Conservation (phyloP, 2,329 filamentous ascomycete species). For the Zalaria sp. region DNA sequence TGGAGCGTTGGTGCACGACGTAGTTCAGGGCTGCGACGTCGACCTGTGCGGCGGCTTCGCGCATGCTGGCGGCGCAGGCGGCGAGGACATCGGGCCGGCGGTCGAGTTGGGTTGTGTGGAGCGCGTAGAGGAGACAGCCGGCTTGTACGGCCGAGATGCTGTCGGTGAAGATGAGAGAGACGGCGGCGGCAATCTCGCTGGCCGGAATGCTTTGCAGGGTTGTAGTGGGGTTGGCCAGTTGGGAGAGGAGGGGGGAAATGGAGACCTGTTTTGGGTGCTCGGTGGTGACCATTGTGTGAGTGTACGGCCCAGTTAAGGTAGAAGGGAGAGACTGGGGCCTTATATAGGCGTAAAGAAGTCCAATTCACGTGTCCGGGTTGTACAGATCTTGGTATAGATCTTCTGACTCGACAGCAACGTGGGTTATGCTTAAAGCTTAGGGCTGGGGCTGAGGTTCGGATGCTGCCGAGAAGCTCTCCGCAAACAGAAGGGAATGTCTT, state of each 20-base stretch:
- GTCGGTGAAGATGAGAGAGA: conserved; percentile 85
- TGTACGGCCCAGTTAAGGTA: no score
- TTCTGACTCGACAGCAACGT: no score
- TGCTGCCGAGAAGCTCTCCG: no score
- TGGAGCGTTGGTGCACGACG: conserved; percentile 46
- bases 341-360: no score
- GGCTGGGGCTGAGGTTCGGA: no score
- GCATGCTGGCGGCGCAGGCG: conserved; percentile 72
- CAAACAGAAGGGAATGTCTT: no score
- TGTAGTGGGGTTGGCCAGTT: conserved; percentile 48
- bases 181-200: conserved; percentile 74
- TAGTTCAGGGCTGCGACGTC: conserved; percentile 48
- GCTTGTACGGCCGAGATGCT: conserved; percentile 78
- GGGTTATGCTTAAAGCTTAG: no score
- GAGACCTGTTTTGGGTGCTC: conserved; percentile 20
- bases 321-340: no score
- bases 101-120: conserved; percentile 85
- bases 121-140: conserved; percentile 71
- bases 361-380: no score
- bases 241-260: conserved; percentile 59
- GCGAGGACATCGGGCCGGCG: conserved; percentile 73
- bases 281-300: no score
- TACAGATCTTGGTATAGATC: no score
- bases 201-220: conserved; percentile 43
- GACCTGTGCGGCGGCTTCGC: conserved; percentile 59